Base-by-base conservation (phyloP, 345 rosid genomes). In the Salix udensis region DNA sequence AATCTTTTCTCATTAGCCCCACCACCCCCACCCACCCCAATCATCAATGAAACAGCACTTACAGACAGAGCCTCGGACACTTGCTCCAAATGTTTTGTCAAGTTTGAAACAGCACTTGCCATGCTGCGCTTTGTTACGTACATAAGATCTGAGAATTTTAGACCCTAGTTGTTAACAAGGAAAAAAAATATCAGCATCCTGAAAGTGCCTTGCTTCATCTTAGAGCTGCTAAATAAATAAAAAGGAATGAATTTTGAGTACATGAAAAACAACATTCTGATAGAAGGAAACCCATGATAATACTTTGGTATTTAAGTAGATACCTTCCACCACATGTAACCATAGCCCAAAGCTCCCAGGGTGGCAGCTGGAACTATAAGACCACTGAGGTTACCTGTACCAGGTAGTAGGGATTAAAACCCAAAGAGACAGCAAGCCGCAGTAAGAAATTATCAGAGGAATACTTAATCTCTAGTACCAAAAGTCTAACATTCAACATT, bases 291-390 rank as follows among this genome's bases (percentile, higher is more conserved):
- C 31, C 61, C 26, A 58, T 42, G n/a, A 52, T 31, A 58, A 65
- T 37, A 42, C 15, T 37, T 3, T 30, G 40, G 15, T 42, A 58
- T 67, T 70, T 23, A 72, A 71, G 34, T 44, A 66, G 40, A 81
- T 84, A 96, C 98, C 97, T 96, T 96, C 94, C 91, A 96, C 97
- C 99, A 94, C 98, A 94, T 92, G 78, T 96, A 96, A 74, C 97
- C 98, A 87, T 96, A 96, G 62, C 99, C 97, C 86, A 96, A 69
- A 28, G 91, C 97, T 74, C 99, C 98, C 79, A 90, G 19, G 23
- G 97, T 80, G 36, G 97, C 97, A 73, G 90, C 97, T 39, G 97
- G 98, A 65, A 90, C 72, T 74, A 96, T 75, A 42, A 90, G 84
- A 26, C 88, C 80, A 19, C 84, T 86, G 42, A 79, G 76, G 77